Evolutionary conservation across 768 basidiomycete species (phyloP), one percentile per base, ranked within the genome.

Genomic region (Dacryopinax primogenitus): DNA sequence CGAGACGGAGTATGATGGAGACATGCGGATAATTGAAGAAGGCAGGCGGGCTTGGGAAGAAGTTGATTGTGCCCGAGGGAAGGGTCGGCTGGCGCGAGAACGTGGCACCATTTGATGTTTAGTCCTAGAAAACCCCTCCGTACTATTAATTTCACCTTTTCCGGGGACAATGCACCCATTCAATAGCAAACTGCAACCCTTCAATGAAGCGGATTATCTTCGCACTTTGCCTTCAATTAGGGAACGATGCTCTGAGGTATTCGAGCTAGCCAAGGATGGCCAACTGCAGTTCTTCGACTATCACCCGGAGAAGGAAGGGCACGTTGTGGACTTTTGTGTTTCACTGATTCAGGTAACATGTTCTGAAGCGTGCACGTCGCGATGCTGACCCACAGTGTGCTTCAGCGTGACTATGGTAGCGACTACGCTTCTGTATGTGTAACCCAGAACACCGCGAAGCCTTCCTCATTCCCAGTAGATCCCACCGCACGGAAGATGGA

Each of bases 171-270:
- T 32, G 51, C 26, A 13, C 51, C 51, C 51, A 26, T 58, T 28
- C 32, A 58, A 21, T 30, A 18, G 26, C 26, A 23, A 44, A 6
- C 41, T 44, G 18, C 18, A 44, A 23, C 41, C 41, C 23, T 6
- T 4, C 39, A 26, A 13, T 13, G 28, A 66, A 41, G 67, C 67
- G n/a, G 77, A 76, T 3, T 94, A 93, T 72, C 83, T 96, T 45
- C 86, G 87, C 33, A 92, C 90, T 0, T 80, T 96, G 1, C 88
- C 90, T 16, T 83, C 92, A n/a, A 92, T 97, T 70, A 83, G 95
- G 51, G 87, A 93, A 70, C 82, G 91, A 44, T 98, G 92, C 74
- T 73, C 76, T 12, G 81, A 81, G 41, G 91, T 98, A 34, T 84
- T 88, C 73, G 81, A 84, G 32, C 84, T 95, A 21, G 93, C 90